These are phyloP conservation scores for Tulasnella calospora DNA, from an alignment of 768 basidiomycete species.

Conservation along the genomic window DNA sequence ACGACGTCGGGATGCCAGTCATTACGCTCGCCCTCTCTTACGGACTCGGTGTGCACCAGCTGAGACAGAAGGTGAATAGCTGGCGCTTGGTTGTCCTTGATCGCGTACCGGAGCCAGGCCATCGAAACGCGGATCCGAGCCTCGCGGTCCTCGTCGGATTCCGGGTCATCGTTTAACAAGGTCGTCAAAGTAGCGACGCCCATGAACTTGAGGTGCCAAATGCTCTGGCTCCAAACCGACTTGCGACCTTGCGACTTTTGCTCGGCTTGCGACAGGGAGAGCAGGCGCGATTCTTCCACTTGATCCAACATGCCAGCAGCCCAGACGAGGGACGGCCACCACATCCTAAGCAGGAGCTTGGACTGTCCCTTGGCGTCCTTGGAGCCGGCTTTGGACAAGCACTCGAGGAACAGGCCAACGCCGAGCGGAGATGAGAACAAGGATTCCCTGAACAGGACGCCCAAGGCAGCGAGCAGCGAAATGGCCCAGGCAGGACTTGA, in stretches of 20 bases:
- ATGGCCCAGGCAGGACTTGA: slow-evolving; percentile 65
- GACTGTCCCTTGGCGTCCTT: slow-evolving; percentile 61
- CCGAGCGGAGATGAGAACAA: slow-evolving; percentile 19
- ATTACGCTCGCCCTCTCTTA: background rate
- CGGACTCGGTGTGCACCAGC: background rate
- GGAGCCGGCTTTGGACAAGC: slow-evolving; percentile 50
- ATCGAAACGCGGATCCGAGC: background rate
- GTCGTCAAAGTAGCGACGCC: background rate
- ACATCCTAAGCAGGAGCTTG: slow-evolving; percentile 53
- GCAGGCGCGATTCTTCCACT: background rate
- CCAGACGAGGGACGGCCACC: slow-evolving; percentile 63
- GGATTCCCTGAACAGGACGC: slow-evolving; percentile 58
- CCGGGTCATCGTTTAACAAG: background rate
- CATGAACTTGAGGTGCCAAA: slow-evolving; percentile 13
- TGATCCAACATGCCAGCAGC: slow-evolving; percentile 45
- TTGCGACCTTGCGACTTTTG: background rate
- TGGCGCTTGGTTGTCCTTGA: slow-evolving; percentile 17
- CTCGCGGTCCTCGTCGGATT: slow-evolving; percentile 4
- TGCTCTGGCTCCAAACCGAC: background rate
- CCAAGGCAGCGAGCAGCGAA: slow-evolving; percentile 57
- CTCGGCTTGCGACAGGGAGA: background rate
- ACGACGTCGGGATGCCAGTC: slow-evolving; percentile 4
- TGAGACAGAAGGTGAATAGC: slow-evolving; percentile 6
- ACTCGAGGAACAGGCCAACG: slow-evolving; percentile 40
- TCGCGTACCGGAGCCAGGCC: background rate